phyloP scores from a whole-genome alignment of 1,284 basidiomycete genomes.

The Fomitopsis pinicola region DNA sequence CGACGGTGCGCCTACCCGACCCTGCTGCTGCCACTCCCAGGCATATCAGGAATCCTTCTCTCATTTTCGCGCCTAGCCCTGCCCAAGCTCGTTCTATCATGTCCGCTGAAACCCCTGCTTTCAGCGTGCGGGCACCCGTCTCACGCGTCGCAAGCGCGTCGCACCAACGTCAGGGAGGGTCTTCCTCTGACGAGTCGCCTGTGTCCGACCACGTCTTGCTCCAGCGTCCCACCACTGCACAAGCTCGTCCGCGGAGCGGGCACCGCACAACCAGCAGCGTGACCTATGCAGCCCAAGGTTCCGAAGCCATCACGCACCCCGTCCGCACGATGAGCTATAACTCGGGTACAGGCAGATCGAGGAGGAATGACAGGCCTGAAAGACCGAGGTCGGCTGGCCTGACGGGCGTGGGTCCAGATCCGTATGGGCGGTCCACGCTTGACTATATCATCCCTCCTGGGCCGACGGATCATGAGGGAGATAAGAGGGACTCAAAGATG shows the following conservation, averaged over 20 bases:
- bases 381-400: background rate
- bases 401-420: background rate
- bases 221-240: background rate
- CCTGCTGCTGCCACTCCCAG: background rate
- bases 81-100: background rate
- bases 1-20: background rate
- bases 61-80: background rate
- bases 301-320: background rate
- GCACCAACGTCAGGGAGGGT: background rate
- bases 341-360: background rate
- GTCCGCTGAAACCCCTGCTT: background rate
- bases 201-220: background rate
- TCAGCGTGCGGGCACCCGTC: background rate
- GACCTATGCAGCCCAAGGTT: background rate
- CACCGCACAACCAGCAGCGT: background rate
- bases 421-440: background rate
- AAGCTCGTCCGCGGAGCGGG: background rate
- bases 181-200: background rate
- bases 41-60: background rate
- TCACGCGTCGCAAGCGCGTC: background rate
- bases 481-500: background rate
- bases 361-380: background rate
- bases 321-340: slow-evolving; percentile 6
- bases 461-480: background rate
- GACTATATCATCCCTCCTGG: background rate